A percentile compares a stretch with the other conserved stretches of the same genome.
Conservation (phyloP, 2,329 filamentous ascomycete species). For the Fusarium domesticum region DNA sequence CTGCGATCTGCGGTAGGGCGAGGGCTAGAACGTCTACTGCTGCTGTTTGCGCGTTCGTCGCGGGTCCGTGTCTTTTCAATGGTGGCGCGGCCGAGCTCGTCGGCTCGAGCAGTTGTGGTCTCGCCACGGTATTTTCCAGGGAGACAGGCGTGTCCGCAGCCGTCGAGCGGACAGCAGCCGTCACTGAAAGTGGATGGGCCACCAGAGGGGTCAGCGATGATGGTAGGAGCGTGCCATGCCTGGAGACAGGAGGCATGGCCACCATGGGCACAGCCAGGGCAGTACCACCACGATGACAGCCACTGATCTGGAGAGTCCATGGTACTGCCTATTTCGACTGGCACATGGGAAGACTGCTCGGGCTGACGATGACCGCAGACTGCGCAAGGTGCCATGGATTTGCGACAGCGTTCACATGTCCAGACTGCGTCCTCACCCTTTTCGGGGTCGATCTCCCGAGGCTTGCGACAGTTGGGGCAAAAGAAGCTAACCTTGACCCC, state of each 20-base stretch:
- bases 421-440: constrained; percentile 47
- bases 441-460: constrained; percentile 51
- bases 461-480: constrained; percentile 56
- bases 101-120: constrained; percentile 42
- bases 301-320: constrained; percentile 25
- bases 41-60: constrained; percentile 26
- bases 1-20: constrained; percentile 23
- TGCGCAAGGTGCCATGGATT: constrained; percentile 54
- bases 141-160: constrained; percentile 62
- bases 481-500: constrained; percentile 52
- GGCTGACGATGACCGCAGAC: constrained; percentile 56
- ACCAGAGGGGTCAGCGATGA: constrained; percentile 12
- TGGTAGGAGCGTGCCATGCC: constrained; percentile 52
- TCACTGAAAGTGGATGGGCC: constrained; percentile 41
- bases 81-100: constrained; percentile 51
- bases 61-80: constrained; percentile 37
- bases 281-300: constrained; percentile 59
- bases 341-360: constrained; percentile 41
- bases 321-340: constrained; percentile 30
- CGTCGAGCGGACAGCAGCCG: constrained; percentile 63
- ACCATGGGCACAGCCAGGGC: constrained; percentile 60
- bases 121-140: constrained; percentile 55
- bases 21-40: constrained; percentile 32
- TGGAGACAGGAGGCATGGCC: constrained; percentile 60
- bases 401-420: constrained; percentile 55